phyloP scores from a whole-genome alignment of 352 stramenopile genomes.

The Elongisporangium undulatum region DNA sequence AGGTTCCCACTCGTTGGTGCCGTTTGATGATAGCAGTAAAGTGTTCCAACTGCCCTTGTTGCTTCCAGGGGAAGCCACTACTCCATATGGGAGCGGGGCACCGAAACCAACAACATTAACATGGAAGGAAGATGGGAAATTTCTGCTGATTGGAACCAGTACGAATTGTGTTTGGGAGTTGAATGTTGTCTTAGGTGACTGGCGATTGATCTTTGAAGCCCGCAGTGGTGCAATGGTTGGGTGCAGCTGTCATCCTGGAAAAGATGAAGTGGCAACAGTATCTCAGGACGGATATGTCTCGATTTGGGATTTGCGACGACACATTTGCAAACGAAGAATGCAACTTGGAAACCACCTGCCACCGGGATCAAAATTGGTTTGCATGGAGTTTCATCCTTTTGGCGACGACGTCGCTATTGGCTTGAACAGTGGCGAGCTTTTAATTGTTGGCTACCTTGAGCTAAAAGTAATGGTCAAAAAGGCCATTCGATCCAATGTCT shows the following conservation, averaged over 20 bases:
- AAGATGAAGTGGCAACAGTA: slow-evolving; percentile 39
- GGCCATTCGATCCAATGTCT: slow-evolving; percentile 19
- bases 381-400: slow-evolving; percentile 50
- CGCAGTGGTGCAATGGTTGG: slow-evolving; percentile 28
- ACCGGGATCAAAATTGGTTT: slow-evolving; percentile 25
- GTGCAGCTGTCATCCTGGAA: slow-evolving; percentile 32
- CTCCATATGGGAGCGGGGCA: background rate
- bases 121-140: slow-evolving; percentile 52
- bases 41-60: slow-evolving; percentile 32
- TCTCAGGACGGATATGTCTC: slow-evolving; percentile 47
- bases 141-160: slow-evolving; percentile 43
- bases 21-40: slow-evolving; percentile 25
- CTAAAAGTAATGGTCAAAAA: slow-evolving; percentile 39
- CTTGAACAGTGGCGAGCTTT: slow-evolving; percentile 42
- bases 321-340: slow-evolving; percentile 26
- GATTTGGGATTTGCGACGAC: slow-evolving; percentile 48
- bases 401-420: slow-evolving; percentile 50
- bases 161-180: slow-evolving; percentile 70
- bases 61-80: slow-evolving; percentile 24
- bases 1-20: slow-evolving; percentile 34
- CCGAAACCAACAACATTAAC: slow-evolving; percentile 52
- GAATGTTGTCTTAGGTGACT: slow-evolving; percentile 32
- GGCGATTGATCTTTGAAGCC: slow-evolving; percentile 51
- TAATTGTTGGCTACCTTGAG: slow-evolving; percentile 39
- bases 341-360: slow-evolving; percentile 22